Evolutionary conservation across 2,329 filamentous ascomycete species (phyloP).

Genomic region (Paraphaeosphaeria sporulosa): DNA sequence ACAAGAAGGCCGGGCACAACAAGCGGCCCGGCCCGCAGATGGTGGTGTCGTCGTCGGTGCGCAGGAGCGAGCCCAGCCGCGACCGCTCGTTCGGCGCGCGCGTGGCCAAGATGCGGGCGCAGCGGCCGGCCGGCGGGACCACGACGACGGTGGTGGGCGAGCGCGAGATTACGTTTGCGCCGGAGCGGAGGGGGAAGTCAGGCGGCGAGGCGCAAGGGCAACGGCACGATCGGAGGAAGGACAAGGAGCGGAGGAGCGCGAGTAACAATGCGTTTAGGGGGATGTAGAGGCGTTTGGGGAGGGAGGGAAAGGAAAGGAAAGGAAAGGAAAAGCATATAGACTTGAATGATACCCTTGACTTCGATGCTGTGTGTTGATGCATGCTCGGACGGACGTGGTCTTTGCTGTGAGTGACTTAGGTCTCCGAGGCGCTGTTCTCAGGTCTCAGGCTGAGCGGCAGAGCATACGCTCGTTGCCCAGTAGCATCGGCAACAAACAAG

Average conservation of each 20-base stretch:
- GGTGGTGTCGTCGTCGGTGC: slow-evolving; percentile 62
- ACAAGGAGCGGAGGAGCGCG: slow-evolving; percentile 71
- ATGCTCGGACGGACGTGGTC: not conserved
- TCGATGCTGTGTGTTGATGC: not conserved
- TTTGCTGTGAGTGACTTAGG: not conserved
- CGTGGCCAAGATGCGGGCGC: slow-evolving; percentile 52
- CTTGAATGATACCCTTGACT: slow-evolving; percentile 6
- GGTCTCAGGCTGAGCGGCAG: not conserved
- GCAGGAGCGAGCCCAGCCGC: slow-evolving; percentile 51
- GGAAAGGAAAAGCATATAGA: not conserved
- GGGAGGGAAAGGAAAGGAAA: not conserved
- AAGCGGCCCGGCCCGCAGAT: slow-evolving; percentile 56
- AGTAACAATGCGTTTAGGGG: slow-evolving; percentile 78
- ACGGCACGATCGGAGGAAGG: slow-evolving; percentile 50
- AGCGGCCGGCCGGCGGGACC: slow-evolving; percentile 21
- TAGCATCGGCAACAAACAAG: not conserved
- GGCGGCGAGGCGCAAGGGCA: slow-evolving; percentile 39
- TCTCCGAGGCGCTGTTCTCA: not conserved
- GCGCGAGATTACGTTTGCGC: slow-evolving; percentile 76
- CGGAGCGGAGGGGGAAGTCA: slow-evolving; percentile 58
- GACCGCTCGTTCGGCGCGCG: slow-evolving; percentile 67
- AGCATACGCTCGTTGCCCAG: not conserved
- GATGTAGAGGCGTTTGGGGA: slow-evolving; percentile 55
- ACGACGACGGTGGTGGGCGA: slow-evolving; percentile 56
- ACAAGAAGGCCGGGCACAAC: slow-evolving; percentile 62